A percentile compares a stretch with the other conserved stretches of the same genome.
These are phyloP conservation scores for Rhodotorula glutinis DNA, from an alignment of 1,284 basidiomycete genomes.

Conservation along the genomic window DNA sequence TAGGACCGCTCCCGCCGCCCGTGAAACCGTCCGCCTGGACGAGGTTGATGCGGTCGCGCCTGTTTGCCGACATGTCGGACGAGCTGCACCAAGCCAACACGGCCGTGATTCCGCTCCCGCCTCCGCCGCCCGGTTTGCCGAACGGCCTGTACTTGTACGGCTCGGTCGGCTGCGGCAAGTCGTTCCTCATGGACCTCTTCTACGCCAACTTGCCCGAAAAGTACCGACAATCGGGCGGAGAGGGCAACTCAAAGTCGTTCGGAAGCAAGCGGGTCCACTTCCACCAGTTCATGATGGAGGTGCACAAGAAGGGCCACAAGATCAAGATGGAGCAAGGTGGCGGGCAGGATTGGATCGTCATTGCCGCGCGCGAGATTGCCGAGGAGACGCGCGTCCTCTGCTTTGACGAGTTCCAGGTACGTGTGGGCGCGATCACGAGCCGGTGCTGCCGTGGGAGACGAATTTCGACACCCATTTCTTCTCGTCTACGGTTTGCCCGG, in stretches of 20 bases:
- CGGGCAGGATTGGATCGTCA: constrained; percentile 75
- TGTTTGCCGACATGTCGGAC: constrained; percentile 36
- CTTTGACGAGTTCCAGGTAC: constrained; percentile 97
- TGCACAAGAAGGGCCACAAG: constrained; percentile 85
- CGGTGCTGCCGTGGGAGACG: constrained; percentile 78
- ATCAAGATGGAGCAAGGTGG: constrained; percentile 66
- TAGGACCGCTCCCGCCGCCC: constrained; percentile 46
- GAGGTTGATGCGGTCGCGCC: constrained; percentile 50
- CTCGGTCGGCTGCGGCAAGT: constrained; percentile 94
- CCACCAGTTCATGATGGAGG: constrained; percentile 98
- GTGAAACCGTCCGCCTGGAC: constrained; percentile 21
- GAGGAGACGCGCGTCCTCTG: constrained; percentile 81
- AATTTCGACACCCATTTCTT: too few species aligned
- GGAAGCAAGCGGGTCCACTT: constrained; percentile 74
- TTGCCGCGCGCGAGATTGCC: constrained; percentile 85
- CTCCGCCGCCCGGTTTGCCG: constrained; percentile 69
- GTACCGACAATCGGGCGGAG: constrained; percentile 56
- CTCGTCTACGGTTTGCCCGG: too few species aligned
- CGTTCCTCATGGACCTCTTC: constrained; percentile 99
- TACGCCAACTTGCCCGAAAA: constrained; percentile 79
- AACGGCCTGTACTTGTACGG: constrained; percentile 95
- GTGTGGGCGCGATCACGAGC: constrained; percentile 74
- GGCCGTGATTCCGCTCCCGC: constrained; percentile 32
- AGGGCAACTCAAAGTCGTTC: constrained; percentile 9
- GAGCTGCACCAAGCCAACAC: constrained; percentile 37